A percentile compares a stretch with the other conserved stretches of the same genome.
Evolutionary conservation across 192 early-diverging fungal genomes (phyloP).

Genomic region (Backusella parvicylindrica): DNA sequence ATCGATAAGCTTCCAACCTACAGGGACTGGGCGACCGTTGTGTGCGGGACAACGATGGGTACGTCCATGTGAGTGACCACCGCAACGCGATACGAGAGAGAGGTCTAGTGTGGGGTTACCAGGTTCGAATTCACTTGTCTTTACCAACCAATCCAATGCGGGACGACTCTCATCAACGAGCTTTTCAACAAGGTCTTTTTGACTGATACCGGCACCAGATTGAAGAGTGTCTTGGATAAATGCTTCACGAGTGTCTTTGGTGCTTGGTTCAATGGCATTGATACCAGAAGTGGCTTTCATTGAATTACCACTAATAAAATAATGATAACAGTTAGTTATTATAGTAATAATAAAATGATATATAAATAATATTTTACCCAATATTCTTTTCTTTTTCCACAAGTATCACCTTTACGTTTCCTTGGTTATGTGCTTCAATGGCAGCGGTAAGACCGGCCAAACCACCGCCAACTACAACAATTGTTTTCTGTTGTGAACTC

Average conservation of each 20-base stretch:
- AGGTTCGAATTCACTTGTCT: conserved; percentile 38
- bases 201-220: conserved; percentile 64
- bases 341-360: too few species aligned
- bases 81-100: conserved; percentile 60
- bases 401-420: conserved; percentile 13
- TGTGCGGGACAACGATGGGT: conserved; percentile 58
- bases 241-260: conserved; percentile 27
- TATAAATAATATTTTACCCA: too few species aligned
- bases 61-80: conserved; percentile 75
- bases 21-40: conserved; percentile 44
- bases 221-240: conserved; percentile 70
- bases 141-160: conserved; percentile 68
- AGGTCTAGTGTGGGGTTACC: conserved; percentile 65
- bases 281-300: conserved; percentile 88
- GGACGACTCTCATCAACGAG: conserved; percentile 63
- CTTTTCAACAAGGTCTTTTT: conserved; percentile 57
- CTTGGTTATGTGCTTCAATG: conserved; percentile 21
- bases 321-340: neutral
- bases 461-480: conserved; percentile 28
- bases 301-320: conserved; percentile 62
- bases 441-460: conserved; percentile 29
- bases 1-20: conserved; percentile 76
- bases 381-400: conserved; percentile 31
- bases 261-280: conserved; percentile 67
- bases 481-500: conserved; percentile 15